Conservation (phyloP, 805 yeast species). For the Ogataea methanolica region DNA sequence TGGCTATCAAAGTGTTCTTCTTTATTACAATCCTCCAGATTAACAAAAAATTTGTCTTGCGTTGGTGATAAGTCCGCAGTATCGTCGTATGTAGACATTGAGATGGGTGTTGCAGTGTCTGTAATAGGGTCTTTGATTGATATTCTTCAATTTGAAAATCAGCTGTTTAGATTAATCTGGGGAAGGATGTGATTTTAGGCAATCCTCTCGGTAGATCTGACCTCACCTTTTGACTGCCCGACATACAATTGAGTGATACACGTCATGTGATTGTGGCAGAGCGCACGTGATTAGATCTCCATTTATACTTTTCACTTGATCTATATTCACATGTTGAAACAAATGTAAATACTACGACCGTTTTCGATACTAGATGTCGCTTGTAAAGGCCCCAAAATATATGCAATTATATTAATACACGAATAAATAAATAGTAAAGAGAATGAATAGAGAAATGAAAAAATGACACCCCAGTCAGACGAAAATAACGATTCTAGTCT, state of each 20-base stretch:
- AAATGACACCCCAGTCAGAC: not conserved
- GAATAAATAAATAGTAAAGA: slow-evolving; percentile 1
- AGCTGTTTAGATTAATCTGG: too few species aligned
- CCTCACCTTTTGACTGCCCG: too few species aligned
- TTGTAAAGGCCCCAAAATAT: not conserved
- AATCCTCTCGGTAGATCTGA: too few species aligned
- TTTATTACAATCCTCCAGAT: slow-evolving; percentile 10
- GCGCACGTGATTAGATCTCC: too few species aligned
- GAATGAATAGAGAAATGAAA: not conserved
- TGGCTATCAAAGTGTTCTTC: slow-evolving; percentile 8
- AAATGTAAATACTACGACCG: not conserved
- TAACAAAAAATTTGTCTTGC: slow-evolving; percentile 13
- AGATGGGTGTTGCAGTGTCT: too few species aligned
- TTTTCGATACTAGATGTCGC: not conserved
- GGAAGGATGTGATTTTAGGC: too few species aligned
- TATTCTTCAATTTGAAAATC: not conserved
- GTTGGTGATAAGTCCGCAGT: slow-evolving; percentile 7
- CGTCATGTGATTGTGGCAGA: too few species aligned
- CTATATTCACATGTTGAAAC: too few species aligned
- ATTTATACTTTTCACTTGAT: too few species aligned
- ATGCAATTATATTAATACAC: not conserved
- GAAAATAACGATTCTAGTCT: not conserved
- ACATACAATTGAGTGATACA: too few species aligned
- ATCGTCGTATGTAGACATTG: not conserved
- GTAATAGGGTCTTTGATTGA: not conserved